These are phyloP conservation scores for Guyanaporus albipodus DNA, from an alignment of 768 basidiomycete species.

Conservation along the genomic window DNA sequence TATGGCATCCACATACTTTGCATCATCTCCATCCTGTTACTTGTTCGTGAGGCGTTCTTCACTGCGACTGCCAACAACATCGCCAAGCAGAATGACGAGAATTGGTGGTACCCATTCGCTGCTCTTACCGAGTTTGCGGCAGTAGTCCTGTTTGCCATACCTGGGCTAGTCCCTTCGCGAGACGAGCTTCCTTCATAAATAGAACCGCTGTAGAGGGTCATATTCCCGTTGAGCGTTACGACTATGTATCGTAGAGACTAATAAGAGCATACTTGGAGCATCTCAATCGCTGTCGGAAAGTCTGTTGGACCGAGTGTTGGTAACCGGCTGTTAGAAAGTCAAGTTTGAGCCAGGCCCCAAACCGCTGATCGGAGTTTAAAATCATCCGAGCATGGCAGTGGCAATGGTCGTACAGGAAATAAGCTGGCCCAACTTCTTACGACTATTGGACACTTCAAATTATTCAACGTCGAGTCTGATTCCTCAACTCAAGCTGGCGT, in stretches of 20 bases:
- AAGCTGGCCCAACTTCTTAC: no score
- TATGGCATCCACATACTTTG: conserved; percentile 26
- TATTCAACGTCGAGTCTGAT: no score
- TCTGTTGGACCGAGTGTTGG: no score
- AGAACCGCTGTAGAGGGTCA: background rate
- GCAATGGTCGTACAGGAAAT: no score
- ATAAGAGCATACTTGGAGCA: background rate
- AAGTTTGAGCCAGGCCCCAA: no score
- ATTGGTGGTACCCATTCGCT: conserved; percentile 32
- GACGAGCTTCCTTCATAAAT: conserved; percentile 23
- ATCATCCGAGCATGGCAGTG: no score
- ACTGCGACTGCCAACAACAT: conserved; percentile 18
- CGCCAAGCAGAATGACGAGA: conserved; percentile 26
- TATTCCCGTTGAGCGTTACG: background rate
- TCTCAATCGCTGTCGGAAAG: no score
- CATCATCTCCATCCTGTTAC: conserved; percentile 23
- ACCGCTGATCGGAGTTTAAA: no score
- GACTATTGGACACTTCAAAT: no score
- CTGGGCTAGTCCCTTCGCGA: conserved; percentile 32
- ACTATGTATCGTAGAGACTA: conserved; percentile 1
- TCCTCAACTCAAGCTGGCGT: no score
- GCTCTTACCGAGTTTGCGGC: conserved; percentile 32
- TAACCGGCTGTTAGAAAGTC: no score
- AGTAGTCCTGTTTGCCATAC: conserved; percentile 28
- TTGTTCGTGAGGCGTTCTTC: conserved; percentile 32